Evolutionary conservation across 1,139 yeast species (phyloP).

Genomic region (Yamadazyma atmosphaerica): DNA sequence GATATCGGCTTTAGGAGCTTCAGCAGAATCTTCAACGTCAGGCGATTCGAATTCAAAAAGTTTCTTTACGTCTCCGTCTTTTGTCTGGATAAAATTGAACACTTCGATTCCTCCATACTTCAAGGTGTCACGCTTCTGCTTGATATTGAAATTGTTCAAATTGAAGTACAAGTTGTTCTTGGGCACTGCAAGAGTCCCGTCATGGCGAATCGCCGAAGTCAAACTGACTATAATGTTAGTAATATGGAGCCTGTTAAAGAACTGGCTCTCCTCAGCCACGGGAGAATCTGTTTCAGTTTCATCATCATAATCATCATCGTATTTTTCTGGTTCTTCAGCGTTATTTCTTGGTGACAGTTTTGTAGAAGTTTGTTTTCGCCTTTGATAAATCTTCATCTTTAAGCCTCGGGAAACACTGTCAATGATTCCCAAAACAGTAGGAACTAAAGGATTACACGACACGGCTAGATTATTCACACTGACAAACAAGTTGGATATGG

Average conservation of each 20-base stretch:
- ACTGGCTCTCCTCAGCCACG: slow-evolving; percentile 7
- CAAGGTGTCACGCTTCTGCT: slow-evolving; percentile 41
- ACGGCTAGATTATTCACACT: slow-evolving; percentile 46
- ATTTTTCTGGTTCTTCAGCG: slow-evolving; percentile 11
- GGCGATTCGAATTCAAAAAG: slow-evolving; percentile 23
- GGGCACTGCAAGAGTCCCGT: slow-evolving; percentile 40
- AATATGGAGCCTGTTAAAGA: slow-evolving; percentile 37
- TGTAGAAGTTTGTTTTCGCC: slow-evolving; percentile 19
- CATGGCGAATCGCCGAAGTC: slow-evolving; percentile 41
- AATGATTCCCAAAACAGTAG: slow-evolving; percentile 32
- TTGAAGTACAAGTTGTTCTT: slow-evolving; percentile 28
- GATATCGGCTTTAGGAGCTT: slow-evolving; percentile 42
- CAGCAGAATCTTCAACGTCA: slow-evolving; percentile 4
- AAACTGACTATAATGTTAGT: slow-evolving; percentile 37
- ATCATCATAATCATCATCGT: slow-evolving; percentile 7
- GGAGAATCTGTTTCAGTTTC: not conserved
- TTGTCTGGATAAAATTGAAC: slow-evolving; percentile 23
- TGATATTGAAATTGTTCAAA: slow-evolving; percentile 33
- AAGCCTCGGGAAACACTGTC: slow-evolving; percentile 33
- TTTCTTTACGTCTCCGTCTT: slow-evolving; percentile 16
- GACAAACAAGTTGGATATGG: slow-evolving; percentile 47
- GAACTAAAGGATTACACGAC: slow-evolving; percentile 40
- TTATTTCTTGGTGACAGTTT: slow-evolving; percentile 11
- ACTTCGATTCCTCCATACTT: slow-evolving; percentile 50
- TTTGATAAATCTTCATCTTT: slow-evolving; percentile 33